Base-by-base conservation (phyloP, 176 grass and related monocot genomes). In the Oryza glaberrima region DNA sequence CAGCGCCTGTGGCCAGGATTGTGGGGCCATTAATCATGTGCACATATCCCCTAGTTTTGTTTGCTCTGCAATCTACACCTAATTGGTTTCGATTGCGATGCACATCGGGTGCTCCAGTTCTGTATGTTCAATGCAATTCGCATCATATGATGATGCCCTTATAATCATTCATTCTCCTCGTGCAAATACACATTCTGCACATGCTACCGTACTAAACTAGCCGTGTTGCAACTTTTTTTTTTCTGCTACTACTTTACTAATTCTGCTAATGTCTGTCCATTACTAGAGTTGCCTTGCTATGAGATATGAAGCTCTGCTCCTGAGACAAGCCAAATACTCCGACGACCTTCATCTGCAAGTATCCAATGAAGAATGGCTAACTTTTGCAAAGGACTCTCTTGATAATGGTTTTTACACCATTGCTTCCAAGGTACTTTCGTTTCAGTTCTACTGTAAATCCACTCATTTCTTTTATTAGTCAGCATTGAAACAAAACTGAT, bases 321-420 rank as follows among this genome's bases (percentile, higher is more conserved):
- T 94, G 22, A 82, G 89, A 73, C 74, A 98, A 44, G 73, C 80
- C 26, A 87, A 78, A 44, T 87, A 83, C 66, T 73, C 86, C 1
- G 8, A 74, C 32, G 23, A 86, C 58, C 60, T 75, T 48, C 56
- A 90, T 40, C 28, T 95, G 65, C 38, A 72, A 75, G 87, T 98
- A 45, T 88, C 85, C 5, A 75, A 67, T 41, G 61, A 95, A 48
- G 95, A 98, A 73, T 95, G 92, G 95, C 19, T 87, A 20, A 93
- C 91, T 73, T 95, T 95, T 67, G 93, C 89, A 25, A 95, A 93
- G 64, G 93, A 98, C 60, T 93, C 80, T 82, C 79, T 95, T 84
- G 74, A 94, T 75, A 98, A 95, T 89, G 91, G 91, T 4, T 94
- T 95, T 74, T 98, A 95, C 65, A 68, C 89, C 63, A 84, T 95